Evolutionary conservation across 2,329 filamentous ascomycete genomes (phyloP).

Genomic region (Fusarium sp.): DNA sequence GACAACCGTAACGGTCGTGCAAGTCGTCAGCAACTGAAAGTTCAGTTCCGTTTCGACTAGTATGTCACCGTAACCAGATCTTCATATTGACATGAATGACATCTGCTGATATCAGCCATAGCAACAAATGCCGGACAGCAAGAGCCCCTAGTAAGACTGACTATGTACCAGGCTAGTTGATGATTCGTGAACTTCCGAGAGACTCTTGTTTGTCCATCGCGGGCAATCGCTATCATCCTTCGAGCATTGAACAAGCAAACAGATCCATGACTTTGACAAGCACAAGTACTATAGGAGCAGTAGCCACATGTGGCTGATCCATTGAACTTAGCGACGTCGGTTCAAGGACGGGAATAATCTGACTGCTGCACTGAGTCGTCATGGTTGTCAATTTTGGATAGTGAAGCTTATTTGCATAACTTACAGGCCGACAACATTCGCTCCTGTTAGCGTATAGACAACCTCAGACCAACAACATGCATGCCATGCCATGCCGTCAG

Average conservation of each 20-base stretch:
- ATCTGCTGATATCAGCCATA: conserved; percentile 21
- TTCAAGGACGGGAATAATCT: conserved; percentile 18
- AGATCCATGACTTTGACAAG: not conserved
- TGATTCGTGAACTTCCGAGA: not conserved
- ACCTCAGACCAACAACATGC: conserved; percentile 8
- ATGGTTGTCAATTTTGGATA: not conserved
- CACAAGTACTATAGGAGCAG: conserved; percentile 1
- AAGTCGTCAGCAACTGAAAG: conserved; percentile 11
- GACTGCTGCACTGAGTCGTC: not conserved
- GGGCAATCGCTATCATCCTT: not conserved
- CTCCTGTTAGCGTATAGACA: conserved; percentile 8
- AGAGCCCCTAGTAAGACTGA: conserved; percentile 1
- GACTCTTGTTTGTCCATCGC: not conserved
- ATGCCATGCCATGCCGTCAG: conserved; percentile 2
- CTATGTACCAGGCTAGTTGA: not conserved
- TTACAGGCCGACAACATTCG: not conserved
- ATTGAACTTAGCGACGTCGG: conserved; percentile 10
- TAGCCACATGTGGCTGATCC: conserved; percentile 2
- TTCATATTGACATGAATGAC: not conserved
- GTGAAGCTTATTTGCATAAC: not conserved
- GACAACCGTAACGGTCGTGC: conserved; percentile 1
- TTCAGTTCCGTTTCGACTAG: conserved; percentile 14
- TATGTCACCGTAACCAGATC: not conserved
- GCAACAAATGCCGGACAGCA: conserved; percentile 10
- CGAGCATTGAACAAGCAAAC: not conserved